phyloP scores from a whole-genome alignment of 2,329 filamentous ascomycete genomes.

The Albifimbria verrucaria region DNA sequence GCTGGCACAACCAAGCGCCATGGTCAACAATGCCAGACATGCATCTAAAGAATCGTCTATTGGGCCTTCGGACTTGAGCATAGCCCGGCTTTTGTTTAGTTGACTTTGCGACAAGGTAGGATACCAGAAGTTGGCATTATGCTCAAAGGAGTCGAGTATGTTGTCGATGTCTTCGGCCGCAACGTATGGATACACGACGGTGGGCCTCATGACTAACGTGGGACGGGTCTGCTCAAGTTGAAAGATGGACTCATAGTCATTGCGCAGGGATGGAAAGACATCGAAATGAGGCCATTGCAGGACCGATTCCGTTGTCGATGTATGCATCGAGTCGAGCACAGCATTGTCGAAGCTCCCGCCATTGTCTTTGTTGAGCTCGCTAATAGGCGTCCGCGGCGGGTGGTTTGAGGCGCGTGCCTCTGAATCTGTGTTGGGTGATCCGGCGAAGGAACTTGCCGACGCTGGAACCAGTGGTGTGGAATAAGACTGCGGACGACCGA shows the following conservation, averaged over 20 bases:
- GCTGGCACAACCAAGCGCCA: slow-evolving; percentile 46
- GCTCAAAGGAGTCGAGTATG: slow-evolving; percentile 41
- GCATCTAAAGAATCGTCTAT: slow-evolving; percentile 33
- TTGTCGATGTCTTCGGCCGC: slow-evolving; percentile 36
- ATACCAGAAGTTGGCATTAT: slow-evolving; percentile 51
- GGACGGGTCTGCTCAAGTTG: slow-evolving; percentile 41
- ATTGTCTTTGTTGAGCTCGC: slow-evolving; percentile 15
- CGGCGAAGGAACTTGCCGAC: slow-evolving; percentile 18
- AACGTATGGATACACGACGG: slow-evolving; percentile 39
- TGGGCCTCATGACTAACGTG: slow-evolving; percentile 28
- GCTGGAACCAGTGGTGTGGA: slow-evolving; percentile 13
- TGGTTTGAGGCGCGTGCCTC: slow-evolving; percentile 18
- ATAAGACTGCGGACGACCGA: slow-evolving; percentile 8
- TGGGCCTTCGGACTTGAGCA: slow-evolving; percentile 29
- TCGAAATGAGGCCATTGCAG: slow-evolving; percentile 50
- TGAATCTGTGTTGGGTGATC: slow-evolving; percentile 14
- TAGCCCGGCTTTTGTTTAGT: slow-evolving; percentile 26
- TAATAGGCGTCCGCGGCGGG: slow-evolving; percentile 17
- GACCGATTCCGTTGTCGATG: slow-evolving; percentile 48
- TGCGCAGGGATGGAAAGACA: slow-evolving; percentile 37
- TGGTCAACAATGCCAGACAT: slow-evolving; percentile 42
- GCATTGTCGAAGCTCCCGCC: slow-evolving; percentile 39
- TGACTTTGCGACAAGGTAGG: slow-evolving; percentile 43
- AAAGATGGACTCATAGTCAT: slow-evolving; percentile 43
- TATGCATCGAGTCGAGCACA: slow-evolving; percentile 46